These are phyloP conservation scores for Leccinum fuscescens DNA, from an alignment of 1,284 basidiomycete genomes.

Conservation along the genomic window DNA sequence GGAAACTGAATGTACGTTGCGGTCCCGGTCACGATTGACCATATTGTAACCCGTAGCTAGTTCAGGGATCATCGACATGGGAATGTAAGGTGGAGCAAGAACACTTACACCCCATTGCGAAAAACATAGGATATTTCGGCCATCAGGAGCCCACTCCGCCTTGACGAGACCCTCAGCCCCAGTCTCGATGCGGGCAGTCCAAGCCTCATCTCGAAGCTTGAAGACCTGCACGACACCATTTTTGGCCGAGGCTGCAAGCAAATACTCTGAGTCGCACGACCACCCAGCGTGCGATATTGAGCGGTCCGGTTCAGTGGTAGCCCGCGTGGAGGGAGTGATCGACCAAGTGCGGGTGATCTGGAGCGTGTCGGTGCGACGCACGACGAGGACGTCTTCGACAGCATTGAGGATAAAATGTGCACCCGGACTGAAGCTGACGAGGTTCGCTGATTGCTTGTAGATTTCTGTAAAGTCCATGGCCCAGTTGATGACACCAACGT, in stretches of 20 bases:
- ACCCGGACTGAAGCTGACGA: slow-evolving; percentile 73
- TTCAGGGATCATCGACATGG: slow-evolving; percentile 1
- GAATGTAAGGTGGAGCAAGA: slow-evolving; percentile 4
- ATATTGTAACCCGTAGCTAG: slow-evolving; percentile 77
- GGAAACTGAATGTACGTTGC: slow-evolving; percentile 80
- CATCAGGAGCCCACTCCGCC: slow-evolving; percentile 85
- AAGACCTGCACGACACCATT: slow-evolving; percentile 66
- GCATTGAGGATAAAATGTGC: slow-evolving; percentile 74
- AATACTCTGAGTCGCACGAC: slow-evolving; percentile 81
- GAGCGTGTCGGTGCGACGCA: slow-evolving; percentile 73
- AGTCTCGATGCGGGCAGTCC: slow-evolving; percentile 68
- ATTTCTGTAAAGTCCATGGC: slow-evolving; percentile 79
- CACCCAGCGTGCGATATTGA: slow-evolving; percentile 75
- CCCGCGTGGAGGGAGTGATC: slow-evolving; percentile 49
- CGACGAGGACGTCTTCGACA: slow-evolving; percentile 67
- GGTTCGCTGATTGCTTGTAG: slow-evolving; percentile 65
- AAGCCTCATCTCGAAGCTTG: slow-evolving; percentile 71
- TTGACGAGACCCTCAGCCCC: slow-evolving; percentile 82
- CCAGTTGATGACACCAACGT: slow-evolving; percentile 1
- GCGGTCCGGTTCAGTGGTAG: slow-evolving; percentile 13
- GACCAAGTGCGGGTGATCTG: slow-evolving; percentile 74
- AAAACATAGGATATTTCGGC: slow-evolving; percentile 78
- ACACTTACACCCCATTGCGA: slow-evolving; percentile 82
- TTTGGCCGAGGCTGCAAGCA: slow-evolving; percentile 72
- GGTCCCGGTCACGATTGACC: slow-evolving; percentile 69